Evolutionary conservation across 345 rosid genomes (phyloP), one percentile per base, ranked within the genome.

Genomic region (Gynandropsis gynandra): DNA sequence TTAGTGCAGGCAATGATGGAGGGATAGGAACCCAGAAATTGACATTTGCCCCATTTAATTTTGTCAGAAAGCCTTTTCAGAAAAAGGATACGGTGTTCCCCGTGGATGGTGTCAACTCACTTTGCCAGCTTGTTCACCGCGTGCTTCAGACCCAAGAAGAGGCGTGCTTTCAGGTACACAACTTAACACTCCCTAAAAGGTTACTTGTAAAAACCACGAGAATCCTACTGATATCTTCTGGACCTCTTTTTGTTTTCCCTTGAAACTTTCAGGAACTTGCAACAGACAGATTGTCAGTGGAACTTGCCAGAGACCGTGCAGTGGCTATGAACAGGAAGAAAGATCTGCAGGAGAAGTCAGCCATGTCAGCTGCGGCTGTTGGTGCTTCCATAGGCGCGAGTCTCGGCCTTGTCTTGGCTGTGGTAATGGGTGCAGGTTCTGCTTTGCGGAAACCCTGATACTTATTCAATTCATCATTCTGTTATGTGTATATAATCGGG

Each of bases 351-450:
- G 72, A 70, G 9, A 84, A 84, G 77, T 62, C 77, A 60, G 71
- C 94, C 0, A 43, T 77, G 64, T 72, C 93, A 12, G 85, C 98
- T 41, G 95, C 98, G 4, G 80, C 89, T 0, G 93, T 87, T 1
- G 98, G 98, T 13, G 98, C 98, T 62, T 87, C 95, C 16, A 60
- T 90, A n/a, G 98, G 98, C 52, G 96, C 98, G 6, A 95, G 93
- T 59, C 76, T 90, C 13, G 95, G 98, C 53, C 63, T 90, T 55
- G 87, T 82, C 44, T 66, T 90, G 74, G 98, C 97, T 24, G 76
- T 89, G 36, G 97, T 89, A 42, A 89, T 89, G 97, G 97, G 97
- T 31, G 95, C 95, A 0, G 94, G 90, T 41, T 89, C 97, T 21
- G 85, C 97, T 50, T 74, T 89, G 70, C 75, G 95, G 66, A 89